Evolutionary conservation across 73 alveolate species (phyloP).

Genomic region (Paramecium caudatum): DNA sequence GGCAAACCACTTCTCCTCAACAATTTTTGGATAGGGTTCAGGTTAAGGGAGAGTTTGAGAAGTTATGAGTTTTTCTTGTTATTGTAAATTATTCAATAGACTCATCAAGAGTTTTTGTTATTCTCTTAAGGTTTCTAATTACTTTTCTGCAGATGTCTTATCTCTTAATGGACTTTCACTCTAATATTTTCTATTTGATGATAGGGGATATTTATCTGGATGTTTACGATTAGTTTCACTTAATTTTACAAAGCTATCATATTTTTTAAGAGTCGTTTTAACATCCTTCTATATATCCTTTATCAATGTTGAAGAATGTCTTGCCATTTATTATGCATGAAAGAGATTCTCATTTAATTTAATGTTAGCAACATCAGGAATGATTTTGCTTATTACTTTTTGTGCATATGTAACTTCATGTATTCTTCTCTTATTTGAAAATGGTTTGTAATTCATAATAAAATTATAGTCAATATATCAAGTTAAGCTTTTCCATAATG

Average conservation of each 20-base stretch:
- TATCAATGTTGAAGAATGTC: conserved; percentile 25
- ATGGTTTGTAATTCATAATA: not conserved
- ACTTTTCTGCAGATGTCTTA: conserved; percentile 3
- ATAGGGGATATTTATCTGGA: not conserved
- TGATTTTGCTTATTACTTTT: not conserved
- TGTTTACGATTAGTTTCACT: conserved; percentile 51
- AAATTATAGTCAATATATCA: conserved; percentile 1
- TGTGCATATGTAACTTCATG: conserved; percentile 36
- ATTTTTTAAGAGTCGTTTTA: conserved; percentile 47
- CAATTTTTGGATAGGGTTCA: not conserved
- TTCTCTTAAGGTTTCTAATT: conserved; percentile 30
- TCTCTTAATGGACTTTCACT: not conserved
- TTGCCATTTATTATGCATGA: conserved; percentile 44
- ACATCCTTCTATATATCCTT: conserved; percentile 59
- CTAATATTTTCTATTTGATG: not conserved
- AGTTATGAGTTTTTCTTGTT: conserved; percentile 10
- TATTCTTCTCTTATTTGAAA: conserved; percentile 17
- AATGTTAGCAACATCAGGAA: not conserved
- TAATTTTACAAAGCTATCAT: conserved; percentile 15
- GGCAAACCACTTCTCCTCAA: conserved; percentile 7
- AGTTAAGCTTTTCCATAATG: conserved; percentile 16
- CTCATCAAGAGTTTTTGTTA: not conserved
- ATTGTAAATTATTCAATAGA: not conserved
- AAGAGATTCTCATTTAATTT: conserved; percentile 55
- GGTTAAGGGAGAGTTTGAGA: not conserved